Conservation (phyloP, 2,329 filamentous ascomycete genomes). For the Mollisiaceae sp. region DNA sequence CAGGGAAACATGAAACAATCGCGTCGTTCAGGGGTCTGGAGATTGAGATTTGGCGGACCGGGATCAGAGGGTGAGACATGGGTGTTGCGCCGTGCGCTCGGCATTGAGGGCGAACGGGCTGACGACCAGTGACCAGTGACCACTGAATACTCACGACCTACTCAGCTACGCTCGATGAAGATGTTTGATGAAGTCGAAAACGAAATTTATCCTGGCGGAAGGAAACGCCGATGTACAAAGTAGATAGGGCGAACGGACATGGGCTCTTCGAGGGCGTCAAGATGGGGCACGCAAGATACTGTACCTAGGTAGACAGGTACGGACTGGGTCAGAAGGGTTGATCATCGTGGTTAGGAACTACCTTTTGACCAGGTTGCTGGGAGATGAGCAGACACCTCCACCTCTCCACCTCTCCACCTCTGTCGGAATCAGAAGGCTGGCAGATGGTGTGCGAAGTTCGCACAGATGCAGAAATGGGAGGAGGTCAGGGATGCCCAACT, state of each 20-base stretch:
- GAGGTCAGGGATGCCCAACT: neutral
- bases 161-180: neutral
- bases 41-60: neutral
- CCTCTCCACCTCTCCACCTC: too few species aligned
- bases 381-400: neutral
- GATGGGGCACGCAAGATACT: neutral
- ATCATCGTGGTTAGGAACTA: neutral
- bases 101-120: neutral
- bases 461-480: neutral
- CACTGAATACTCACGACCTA: too few species aligned
- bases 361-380: conserved; percentile 6
- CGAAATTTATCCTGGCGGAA: neutral
- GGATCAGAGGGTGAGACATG: neutral
- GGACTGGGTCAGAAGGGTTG: conserved; percentile 1
- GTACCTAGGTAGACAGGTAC: conserved; percentile 9
- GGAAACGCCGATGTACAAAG: too few species aligned
- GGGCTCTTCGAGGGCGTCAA: neutral
- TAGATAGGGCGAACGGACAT: neutral
- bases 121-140: neutral
- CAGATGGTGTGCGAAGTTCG: neutral
- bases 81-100: conserved; percentile 4
- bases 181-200: neutral
- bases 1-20: conserved; percentile 7
- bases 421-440: neutral
- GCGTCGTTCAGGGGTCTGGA: neutral